A percentile compares a stretch with the other conserved stretches of the same genome.
Conservation (phyloP, 768 basidiomycete species). For the Phanerochaete carnosa region DNA sequence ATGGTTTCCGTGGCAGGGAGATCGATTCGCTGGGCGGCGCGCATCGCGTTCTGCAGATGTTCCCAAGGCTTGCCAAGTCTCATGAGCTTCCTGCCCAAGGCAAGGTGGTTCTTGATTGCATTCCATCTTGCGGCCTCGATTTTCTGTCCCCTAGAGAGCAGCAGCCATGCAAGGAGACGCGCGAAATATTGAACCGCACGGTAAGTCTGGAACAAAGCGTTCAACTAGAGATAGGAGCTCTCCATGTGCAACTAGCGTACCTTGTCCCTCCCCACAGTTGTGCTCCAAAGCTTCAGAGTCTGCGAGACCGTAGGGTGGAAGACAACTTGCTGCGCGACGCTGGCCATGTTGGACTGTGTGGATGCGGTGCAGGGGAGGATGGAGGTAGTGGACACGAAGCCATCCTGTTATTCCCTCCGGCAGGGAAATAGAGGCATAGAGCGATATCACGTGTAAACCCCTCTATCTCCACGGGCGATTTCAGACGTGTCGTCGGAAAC, state of each 20-base stretch:
- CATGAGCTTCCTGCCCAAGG: conserved; percentile 85
- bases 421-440: conserved; percentile 7
- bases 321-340: conserved; percentile 69
- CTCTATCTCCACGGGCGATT: conserved; percentile 14
- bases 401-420: conserved; percentile 1
- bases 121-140: conserved; percentile 73
- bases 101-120: conserved; percentile 84
- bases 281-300: conserved; percentile 70
- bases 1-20: conserved; percentile 64
- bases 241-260: conserved; percentile 32
- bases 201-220: conserved; percentile 56
- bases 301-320: conserved; percentile 82
- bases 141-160: conserved; percentile 66
- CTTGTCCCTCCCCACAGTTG: conserved; percentile 91
- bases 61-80: conserved; percentile 93
- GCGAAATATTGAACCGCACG: conserved; percentile 89
- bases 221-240: background rate
- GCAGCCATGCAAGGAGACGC: conserved; percentile 84
- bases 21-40: conserved; percentile 53
- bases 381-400: background rate
- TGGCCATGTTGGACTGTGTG: conserved; percentile 27
- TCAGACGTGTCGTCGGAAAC: background rate
- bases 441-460: conserved; percentile 25
- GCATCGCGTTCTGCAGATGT: conserved; percentile 86
- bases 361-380: background rate